Conservation (phyloP, 1,284 basidiomycete species). For the Cerioporus squamosus region DNA sequence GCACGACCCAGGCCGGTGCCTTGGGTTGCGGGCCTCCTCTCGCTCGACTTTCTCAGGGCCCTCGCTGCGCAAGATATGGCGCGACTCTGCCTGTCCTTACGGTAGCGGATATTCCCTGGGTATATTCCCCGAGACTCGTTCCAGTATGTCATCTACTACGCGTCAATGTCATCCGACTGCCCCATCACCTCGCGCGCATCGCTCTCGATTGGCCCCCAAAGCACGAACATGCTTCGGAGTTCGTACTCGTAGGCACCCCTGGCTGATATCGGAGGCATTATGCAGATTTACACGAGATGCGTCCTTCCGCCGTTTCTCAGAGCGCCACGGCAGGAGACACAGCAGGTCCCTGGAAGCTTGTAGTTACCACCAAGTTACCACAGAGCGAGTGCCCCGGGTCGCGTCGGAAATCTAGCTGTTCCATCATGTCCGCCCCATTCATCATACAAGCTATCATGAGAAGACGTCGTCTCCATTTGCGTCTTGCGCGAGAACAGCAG, state of each 20-base stretch:
- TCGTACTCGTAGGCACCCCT: neutral
- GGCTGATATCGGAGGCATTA: conserved; percentile 25
- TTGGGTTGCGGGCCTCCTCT: conserved; percentile 1
- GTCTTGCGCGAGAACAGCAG: no score
- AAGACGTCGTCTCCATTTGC: no score
- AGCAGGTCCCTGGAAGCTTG: neutral
- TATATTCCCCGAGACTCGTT: conserved; percentile 5
- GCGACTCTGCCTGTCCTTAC: neutral
- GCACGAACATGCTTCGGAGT: conserved; percentile 15
- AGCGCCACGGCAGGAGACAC: neutral
- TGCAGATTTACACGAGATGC: conserved; percentile 13
- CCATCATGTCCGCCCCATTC: no score
- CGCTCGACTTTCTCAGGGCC: neutral
- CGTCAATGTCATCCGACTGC: conserved; percentile 11
- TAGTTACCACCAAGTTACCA: neutral
- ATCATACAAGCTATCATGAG: no score
- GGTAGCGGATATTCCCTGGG: neutral
- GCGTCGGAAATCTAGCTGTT: no score
- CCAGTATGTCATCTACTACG: conserved; percentile 7
- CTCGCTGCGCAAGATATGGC: conserved; percentile 10
- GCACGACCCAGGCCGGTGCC: no score
- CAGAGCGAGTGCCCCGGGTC: no score
- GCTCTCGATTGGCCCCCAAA: conserved; percentile 12
- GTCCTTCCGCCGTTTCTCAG: conserved; percentile 16
- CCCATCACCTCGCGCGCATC: conserved; percentile 7